Evolutionary conservation across 2,329 filamentous ascomycete genomes (phyloP).

Genomic region (Aureobasidium sp.): DNA sequence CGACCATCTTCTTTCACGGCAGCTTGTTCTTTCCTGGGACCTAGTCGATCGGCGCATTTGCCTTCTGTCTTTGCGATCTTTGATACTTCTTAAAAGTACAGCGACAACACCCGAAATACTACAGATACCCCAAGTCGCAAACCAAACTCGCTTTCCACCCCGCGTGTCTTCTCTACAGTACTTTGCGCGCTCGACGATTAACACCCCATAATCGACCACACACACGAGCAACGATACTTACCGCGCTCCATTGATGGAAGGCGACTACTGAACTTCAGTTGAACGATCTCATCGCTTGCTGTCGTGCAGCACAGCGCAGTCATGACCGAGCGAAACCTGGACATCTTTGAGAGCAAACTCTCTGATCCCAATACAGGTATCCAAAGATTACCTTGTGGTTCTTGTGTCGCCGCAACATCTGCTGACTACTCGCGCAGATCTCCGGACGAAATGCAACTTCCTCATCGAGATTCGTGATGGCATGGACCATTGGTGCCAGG

Average conservation of each 20-base stretch:
- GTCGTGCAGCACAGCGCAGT: conserved; percentile 14
- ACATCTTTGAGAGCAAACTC: conserved; percentile 42
- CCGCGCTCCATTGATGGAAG: conserved; percentile 8
- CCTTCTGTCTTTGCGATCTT: neutral
- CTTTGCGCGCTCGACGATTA: conserved; percentile 5
- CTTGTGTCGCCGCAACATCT: neutral
- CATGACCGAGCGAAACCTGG: conserved; percentile 38
- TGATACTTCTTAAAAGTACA: neutral
- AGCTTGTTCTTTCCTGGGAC: conserved; percentile 3
- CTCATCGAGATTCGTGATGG: conserved; percentile 84
- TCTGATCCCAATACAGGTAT: conserved; percentile 32
- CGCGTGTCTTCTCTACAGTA: conserved; percentile 7
- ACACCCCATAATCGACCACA: neutral
- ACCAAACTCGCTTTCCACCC: conserved; percentile 12
- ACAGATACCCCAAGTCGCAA: neutral
- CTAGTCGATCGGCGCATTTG: conserved; percentile 1
- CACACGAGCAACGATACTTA: neutral
- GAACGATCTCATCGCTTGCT: neutral
- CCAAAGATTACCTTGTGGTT: neutral
- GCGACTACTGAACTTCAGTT: neutral
- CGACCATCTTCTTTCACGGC: conserved; percentile 10
- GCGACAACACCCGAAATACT: neutral
- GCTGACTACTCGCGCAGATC: neutral
- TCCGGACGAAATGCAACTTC: conserved; percentile 63
- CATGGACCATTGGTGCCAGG: conserved; percentile 79